Evolutionary conservation across 371 early-diverging fungal species (phyloP).

Genomic region (Mucor indicus): DNA sequence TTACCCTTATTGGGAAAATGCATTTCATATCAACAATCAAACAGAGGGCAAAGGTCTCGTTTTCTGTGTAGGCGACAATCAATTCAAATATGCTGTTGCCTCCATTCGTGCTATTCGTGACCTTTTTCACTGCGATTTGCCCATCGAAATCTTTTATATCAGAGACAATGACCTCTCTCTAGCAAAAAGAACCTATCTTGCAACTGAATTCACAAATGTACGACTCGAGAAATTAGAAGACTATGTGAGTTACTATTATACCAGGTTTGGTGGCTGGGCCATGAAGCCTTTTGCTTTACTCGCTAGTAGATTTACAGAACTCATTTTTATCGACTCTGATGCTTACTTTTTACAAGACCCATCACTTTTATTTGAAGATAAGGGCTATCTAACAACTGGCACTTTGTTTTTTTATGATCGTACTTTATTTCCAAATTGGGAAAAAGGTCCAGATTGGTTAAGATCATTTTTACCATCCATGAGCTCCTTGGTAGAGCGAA

Average conservation of each 20-base stretch:
- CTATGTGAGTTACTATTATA: slow-evolving; percentile 31
- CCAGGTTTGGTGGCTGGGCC: slow-evolving; percentile 50
- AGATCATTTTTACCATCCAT: slow-evolving; percentile 27
- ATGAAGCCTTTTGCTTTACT: slow-evolving; percentile 60
- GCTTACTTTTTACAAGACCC: slow-evolving; percentile 64
- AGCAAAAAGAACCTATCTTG: slow-evolving; percentile 29
- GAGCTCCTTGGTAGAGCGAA: slow-evolving; percentile 18
- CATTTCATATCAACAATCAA: slow-evolving; percentile 23
- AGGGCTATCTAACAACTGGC: slow-evolving; percentile 44
- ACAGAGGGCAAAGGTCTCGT: slow-evolving; percentile 25
- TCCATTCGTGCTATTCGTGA: slow-evolving; percentile 31
- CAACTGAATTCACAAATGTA: slow-evolving; percentile 40
- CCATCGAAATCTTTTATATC: slow-evolving; percentile 64
- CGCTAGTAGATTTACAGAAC: slow-evolving; percentile 54
- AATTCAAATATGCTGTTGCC: slow-evolving; percentile 25
- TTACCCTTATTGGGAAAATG: slow-evolving; percentile 21
- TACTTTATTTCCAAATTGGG: slow-evolving; percentile 31
- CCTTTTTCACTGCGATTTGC: slow-evolving; percentile 49
- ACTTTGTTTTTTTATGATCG: slow-evolving; percentile 59
- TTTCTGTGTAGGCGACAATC: slow-evolving; percentile 27
- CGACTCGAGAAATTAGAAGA: slow-evolving; percentile 36
- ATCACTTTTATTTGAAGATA: slow-evolving; percentile 37
- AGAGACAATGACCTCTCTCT: slow-evolving; percentile 50
- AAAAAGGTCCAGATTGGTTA: slow-evolving; percentile 29
- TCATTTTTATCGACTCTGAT: slow-evolving; percentile 68